A percentile compares a stretch with the other conserved stretches of the same genome.
phyloP scores from a whole-genome alignment of 805 yeast genomes.

The Wickerhamomyces chaumierensis region DNA sequence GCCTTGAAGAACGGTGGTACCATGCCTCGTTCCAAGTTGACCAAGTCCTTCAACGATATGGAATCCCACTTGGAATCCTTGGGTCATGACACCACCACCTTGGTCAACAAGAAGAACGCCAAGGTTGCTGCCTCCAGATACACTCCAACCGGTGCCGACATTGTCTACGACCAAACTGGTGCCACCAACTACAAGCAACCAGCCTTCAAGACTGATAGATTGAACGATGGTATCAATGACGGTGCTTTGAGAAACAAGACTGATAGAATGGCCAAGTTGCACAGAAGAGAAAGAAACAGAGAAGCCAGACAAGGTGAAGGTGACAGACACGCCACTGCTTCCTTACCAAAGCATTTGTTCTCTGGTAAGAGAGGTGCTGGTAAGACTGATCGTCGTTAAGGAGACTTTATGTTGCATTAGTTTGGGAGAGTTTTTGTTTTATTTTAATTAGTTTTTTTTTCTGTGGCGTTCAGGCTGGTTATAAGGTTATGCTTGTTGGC shows the following conservation, averaged over 20 bases:
- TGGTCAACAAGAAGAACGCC: conserved; percentile 40
- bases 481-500: too few relatives aligned
- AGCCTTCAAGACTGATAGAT: conserved; percentile 61
- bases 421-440: neutral
- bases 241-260: conserved; percentile 75
- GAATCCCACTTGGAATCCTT: conserved; percentile 81
- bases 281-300: conserved; percentile 90
- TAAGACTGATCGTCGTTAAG: conserved; percentile 77
- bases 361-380: conserved; percentile 96
- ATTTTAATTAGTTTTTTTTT: neutral
- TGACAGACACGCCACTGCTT: conserved; percentile 80
- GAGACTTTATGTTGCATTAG: neutral
- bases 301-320: conserved; percentile 90
- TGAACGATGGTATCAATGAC: conserved; percentile 77
- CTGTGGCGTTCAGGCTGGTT: neutral
- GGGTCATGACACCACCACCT: conserved; percentile 74
- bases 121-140: conserved; percentile 27
- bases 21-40: conserved; percentile 82
- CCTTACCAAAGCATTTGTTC: conserved; percentile 88
- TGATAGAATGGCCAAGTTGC: conserved; percentile 75
- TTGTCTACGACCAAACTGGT: conserved; percentile 11
- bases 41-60: conserved; percentile 66
- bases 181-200: conserved; percentile 20
- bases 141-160: conserved; percentile 65
- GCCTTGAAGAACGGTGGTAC: conserved; percentile 76